These are phyloP conservation scores for Boletus tomentosulus DNA, from an alignment of 768 basidiomycete species.

Conservation along the genomic window DNA sequence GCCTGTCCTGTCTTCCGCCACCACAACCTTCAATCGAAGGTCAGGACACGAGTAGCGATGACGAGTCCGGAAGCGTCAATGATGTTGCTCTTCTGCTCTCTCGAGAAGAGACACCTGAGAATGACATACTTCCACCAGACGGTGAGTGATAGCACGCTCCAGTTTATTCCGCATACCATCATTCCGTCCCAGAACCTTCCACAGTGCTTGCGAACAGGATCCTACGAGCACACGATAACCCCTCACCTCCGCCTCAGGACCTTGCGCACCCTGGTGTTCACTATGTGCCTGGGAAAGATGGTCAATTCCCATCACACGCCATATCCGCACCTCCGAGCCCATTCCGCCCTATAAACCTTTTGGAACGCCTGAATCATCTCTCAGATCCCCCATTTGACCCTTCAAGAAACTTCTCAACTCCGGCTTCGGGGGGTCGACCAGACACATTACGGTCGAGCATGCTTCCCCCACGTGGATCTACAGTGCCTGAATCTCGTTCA, in stretches of 20 bases:
- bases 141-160: slow-evolving; percentile 23
- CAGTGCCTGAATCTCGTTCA: slow-evolving; percentile 43
- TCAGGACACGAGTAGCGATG: slow-evolving; percentile 24
- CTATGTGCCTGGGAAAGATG: slow-evolving; percentile 16
- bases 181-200: slow-evolving; percentile 51
- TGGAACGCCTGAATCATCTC: slow-evolving; percentile 24
- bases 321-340: slow-evolving; percentile 26
- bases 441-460: slow-evolving; percentile 2
- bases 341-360: slow-evolving; percentile 31
- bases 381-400: slow-evolving; percentile 5
- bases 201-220: slow-evolving; percentile 63
- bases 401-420: neutral
- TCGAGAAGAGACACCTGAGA: slow-evolving; percentile 47
- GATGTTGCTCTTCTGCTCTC: slow-evolving; percentile 28
- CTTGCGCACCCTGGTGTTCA: slow-evolving; percentile 12
- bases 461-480: slow-evolving; percentile 29
- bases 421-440: slow-evolving; percentile 2
- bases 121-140: slow-evolving; percentile 43
- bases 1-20: slow-evolving; percentile 41
- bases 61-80: slow-evolving; percentile 28
- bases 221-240: slow-evolving; percentile 68
- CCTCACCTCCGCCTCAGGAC: slow-evolving; percentile 57
- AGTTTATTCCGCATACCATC: slow-evolving; percentile 8
- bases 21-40: slow-evolving; percentile 15
- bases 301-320: slow-evolving; percentile 12